Base-by-base conservation (phyloP, 192 early-diverging fungal species). In the Coemansia sp. region DNA sequence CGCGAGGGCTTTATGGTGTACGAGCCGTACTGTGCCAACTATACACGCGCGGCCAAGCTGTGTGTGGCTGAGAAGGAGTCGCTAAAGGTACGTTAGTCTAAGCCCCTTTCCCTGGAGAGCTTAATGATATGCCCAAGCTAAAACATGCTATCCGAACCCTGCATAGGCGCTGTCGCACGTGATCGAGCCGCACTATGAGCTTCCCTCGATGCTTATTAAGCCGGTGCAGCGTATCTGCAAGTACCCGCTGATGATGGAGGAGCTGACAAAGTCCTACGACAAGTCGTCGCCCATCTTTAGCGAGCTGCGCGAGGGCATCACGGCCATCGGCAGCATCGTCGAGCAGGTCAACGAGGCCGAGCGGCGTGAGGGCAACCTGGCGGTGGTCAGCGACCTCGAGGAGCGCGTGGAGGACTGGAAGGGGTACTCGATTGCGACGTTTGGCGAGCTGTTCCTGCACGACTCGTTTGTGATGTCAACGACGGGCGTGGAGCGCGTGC, bases 201-300 rank as follows among this genome's bases (percentile, higher is more conserved):
- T 99, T 63, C 92, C 92, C 17, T 92, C 90, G 5, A 90, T 92
- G 80, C 84, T 99, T 56, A 99, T 99, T 82, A 96, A 97, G 67
- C 97, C 97, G 2, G 87, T 99, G 7, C 97, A 99, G 79, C 87
- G 97, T 52, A 92, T 98, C 60, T 96, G 95, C 84, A 95, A 95
- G 84, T 99, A 99, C 80, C 95, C 95, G 41, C 78, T 99, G 58
- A 85, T 99, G 17, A 66, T 75, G 19, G 64, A 72, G 41, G 72
- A 89, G 60, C 70, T 88, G 55, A 73, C 86, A 69, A 89, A 89
- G 69, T 81, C 81, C 63, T 89, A 85, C 37, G 78, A 88, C 62
- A 72, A 79, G 47, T 56, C 72, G 22, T 85, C 83, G 60, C 84
- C 84, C n/a, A 70, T 83, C 57, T 83, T 85, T 62, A 53, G 66